Base-by-base conservation (phyloP, 1,139 yeast genomes). In the Hemisphaericaspora xylanilytica region DNA sequence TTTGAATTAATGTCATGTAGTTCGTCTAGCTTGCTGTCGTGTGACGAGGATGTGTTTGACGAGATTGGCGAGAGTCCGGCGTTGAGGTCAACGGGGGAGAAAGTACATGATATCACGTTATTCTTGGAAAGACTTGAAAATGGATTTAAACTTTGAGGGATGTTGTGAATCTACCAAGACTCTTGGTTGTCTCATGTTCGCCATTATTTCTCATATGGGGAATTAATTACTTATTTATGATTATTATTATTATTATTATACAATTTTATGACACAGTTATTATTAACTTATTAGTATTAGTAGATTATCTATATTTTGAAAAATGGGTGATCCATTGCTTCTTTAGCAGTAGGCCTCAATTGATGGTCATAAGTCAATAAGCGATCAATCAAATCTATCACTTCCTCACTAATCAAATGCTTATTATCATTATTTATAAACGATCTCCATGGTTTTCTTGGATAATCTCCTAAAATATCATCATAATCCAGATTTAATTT, bases 351-450 rank as follows among this genome's bases (percentile, higher is more conserved):
- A 29, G 85, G 72, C 58, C 92, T 73, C 53, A 78, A 78, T 55
- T 80, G 83, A 55, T 84, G 92, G 53, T 84, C 90, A 52, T 81
- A 84, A 38, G 80, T 74, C 54, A 84, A 68, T 43, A 83, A 65
- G 45, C 75, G 73, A 53, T 83, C 89, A 46, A 84, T 72, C 47
- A 84, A 72, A 53, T 81, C 87, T 38, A 83, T 58, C 27, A 78
- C 75, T 45, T 80, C 85, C n/a, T 79, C 80, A 44, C 71, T 72
- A 20, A 80, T 78, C 47, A 81, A 60, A 49, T 76, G 73, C 46
- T 71, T 70, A 49, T 78, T 79, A 8, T 65, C 68, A 18, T 69
- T 64, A 49, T 70, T 78, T 32, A 79, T 64, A 50, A 82, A 83
- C 38, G 80, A 59, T 32, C 60, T 60, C 90, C 90, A 84, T 16